Conservation (phyloP, 2,329 filamentous ascomycete genomes). For the Xylaria sp. region DNA sequence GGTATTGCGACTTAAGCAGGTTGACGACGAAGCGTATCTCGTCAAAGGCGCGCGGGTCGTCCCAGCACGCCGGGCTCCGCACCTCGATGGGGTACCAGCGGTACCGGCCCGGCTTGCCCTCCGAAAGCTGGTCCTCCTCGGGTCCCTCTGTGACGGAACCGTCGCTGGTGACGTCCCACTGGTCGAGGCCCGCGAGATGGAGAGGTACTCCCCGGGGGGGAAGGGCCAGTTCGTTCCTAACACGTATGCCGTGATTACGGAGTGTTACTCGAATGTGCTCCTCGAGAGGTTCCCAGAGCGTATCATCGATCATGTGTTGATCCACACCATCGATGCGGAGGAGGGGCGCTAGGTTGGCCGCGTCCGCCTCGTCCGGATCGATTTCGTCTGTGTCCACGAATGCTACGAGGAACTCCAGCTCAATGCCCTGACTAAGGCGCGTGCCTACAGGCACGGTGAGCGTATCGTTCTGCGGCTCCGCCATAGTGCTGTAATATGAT, state of each 20-base stretch:
- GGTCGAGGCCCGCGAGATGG: constrained; percentile 30
- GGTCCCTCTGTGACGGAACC: not conserved
- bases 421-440: constrained; percentile 47
- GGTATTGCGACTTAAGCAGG: constrained; percentile 48
- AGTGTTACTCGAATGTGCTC: constrained; percentile 38
- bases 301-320: not conserved
- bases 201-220: not conserved
- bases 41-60: constrained; percentile 43
- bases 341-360: constrained; percentile 42
- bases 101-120: constrained; percentile 36
- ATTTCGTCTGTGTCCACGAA: constrained; percentile 33
- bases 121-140: not conserved
- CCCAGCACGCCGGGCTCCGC: constrained; percentile 51
- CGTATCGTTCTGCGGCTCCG: constrained; percentile 3
- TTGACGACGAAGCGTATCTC: constrained; percentile 50
- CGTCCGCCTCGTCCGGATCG: constrained; percentile 43
- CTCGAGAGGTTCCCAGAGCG: not conserved
- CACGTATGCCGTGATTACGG: constrained; percentile 35
- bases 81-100: constrained; percentile 48
- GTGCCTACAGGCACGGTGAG: constrained; percentile 40
- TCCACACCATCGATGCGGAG: constrained; percentile 35
- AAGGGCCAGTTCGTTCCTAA: not conserved
- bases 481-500: constrained; percentile 12
- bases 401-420: constrained; percentile 45
- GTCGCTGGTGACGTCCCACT: constrained; percentile 40